Evolutionary conservation across 805 yeast species (phyloP).

Genomic region (Spencermartinsiella europaea): DNA sequence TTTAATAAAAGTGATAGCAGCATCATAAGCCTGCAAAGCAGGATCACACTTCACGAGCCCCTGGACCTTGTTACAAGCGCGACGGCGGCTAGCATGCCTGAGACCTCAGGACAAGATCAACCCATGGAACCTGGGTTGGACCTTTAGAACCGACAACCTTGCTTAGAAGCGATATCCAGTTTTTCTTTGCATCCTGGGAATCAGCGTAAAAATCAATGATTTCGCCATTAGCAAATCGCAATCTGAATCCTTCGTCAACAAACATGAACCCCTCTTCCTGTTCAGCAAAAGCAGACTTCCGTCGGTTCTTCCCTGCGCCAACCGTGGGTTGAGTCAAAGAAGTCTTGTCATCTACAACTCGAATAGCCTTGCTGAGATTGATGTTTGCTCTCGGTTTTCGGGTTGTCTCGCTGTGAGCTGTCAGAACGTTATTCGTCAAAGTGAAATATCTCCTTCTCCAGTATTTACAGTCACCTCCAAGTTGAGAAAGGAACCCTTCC

Average conservation of each 20-base stretch:
- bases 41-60: no score
- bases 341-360: conserved; percentile 43
- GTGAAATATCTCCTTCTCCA: conserved; percentile 74
- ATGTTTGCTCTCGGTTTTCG: conserved; percentile 62
- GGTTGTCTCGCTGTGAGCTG: conserved; percentile 70
- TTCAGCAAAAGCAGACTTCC: conserved; percentile 54
- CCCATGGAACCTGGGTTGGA: conserved; percentile 17
- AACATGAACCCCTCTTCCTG: conserved; percentile 21
- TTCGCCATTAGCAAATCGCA: conserved; percentile 75
- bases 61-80: no score
- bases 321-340: conserved; percentile 25
- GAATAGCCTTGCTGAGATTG: conserved; percentile 64
- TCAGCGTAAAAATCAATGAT: conserved; percentile 83
- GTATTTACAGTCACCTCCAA: conserved; percentile 81
- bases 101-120: conserved; percentile 14
- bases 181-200: conserved; percentile 48
- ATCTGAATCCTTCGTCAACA: conserved; percentile 63
- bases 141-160: conserved; percentile 9
- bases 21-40: no score
- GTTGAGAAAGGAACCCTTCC: conserved; percentile 78
- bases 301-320: conserved; percentile 25
- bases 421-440: conserved; percentile 62
- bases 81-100: no score
- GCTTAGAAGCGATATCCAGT: conserved; percentile 57
- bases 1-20: no score